Base-by-base conservation (phyloP, 371 early-diverging fungal genomes). In the Sanchytrium tribonematis region DNA sequence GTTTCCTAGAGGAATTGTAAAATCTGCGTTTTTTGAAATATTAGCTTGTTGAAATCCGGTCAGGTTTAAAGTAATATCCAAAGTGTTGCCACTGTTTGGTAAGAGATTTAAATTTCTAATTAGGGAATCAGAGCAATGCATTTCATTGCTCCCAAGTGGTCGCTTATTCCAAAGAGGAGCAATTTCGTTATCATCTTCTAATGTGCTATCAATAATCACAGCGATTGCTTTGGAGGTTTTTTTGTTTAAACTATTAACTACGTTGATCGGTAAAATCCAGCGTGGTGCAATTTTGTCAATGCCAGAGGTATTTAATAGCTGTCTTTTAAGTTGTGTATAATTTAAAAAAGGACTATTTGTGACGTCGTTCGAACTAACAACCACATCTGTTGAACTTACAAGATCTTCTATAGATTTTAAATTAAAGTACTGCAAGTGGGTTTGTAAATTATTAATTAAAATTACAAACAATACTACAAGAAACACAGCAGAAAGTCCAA, bases 401-500 rank as follows among this genome's bases (percentile, higher is more conserved):
- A 30, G 29, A 28, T 72, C 71, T 31, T 72, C 72, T 22, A 68
- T 32, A 1, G 66, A 17, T 31, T 71, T 71, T 31, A 72, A 48
- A 30, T 71, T 30, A 0, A 72, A 66, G 0, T 71, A 30, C 0
- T 28, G 28, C 0, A 68, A 31, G 16, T 66, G 66, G 17, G 66
- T 68, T 29, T 71, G 68, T 1, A 66, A 48, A 30, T 70, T 69
- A 22, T 71, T 48, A 17, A 72, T 66, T 22, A 68, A 66, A n/a
- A 68, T 71, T 27, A 72, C 30, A 48, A 72, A 72, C 17, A 48
- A 16, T 22, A 72, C 72, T 17, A 72, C 72, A 2, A 72, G 30
- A 22, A 72, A 48, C 22, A 72, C 72, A 5, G 72, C 71, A 12
- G 1, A 0, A 1, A 48, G 65, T 0, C 72, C 72, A 31, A 72